These are phyloP conservation scores for Rhodofomes roseus DNA, from an alignment of 1,284 basidiomycete species.

Conservation along the genomic window DNA sequence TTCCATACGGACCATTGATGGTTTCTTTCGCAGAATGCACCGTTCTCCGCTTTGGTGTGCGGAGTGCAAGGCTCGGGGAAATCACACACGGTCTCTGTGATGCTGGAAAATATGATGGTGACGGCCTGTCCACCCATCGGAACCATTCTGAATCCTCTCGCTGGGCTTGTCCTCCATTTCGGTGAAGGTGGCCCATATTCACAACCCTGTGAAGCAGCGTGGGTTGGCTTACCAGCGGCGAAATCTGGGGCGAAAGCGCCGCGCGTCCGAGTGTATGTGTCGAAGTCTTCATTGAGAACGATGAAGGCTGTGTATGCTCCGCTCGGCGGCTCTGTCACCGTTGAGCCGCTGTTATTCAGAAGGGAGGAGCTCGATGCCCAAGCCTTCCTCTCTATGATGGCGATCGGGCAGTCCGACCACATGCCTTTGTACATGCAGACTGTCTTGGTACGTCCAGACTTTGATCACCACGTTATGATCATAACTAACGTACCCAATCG, in stretches of 20 bases:
- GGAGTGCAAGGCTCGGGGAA: slow-evolving; percentile 58
- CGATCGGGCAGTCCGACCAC: slow-evolving; percentile 23
- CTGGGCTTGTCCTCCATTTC: slow-evolving; percentile 64
- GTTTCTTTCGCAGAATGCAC: slow-evolving; percentile 28
- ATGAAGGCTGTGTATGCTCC: slow-evolving; percentile 28
- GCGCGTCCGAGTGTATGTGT: slow-evolving; percentile 56
- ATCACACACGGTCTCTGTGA: slow-evolving; percentile 62
- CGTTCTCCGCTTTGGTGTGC: slow-evolving; percentile 32
- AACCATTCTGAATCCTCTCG: slow-evolving; percentile 46
- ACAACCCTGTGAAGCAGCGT: slow-evolving; percentile 65
- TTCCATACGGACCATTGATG: not conserved
- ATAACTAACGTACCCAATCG: not conserved
- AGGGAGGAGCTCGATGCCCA: slow-evolving; percentile 28
- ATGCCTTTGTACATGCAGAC: slow-evolving; percentile 26
- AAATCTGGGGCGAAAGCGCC: slow-evolving; percentile 39
- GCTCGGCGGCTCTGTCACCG: slow-evolving; percentile 23
- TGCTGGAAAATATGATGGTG: slow-evolving; percentile 70
- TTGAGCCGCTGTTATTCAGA: slow-evolving; percentile 28
- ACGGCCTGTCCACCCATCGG: slow-evolving; percentile 45
- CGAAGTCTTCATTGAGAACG: slow-evolving; percentile 24
- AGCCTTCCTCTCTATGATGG: slow-evolving; percentile 34
- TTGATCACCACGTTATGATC: not conserved
- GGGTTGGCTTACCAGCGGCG: slow-evolving; percentile 39
- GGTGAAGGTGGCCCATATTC: slow-evolving; percentile 58
- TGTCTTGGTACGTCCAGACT: slow-evolving; percentile 14